Conservation (phyloP, 78 protist species). For the Dictyostelium intermedium region DNA sequence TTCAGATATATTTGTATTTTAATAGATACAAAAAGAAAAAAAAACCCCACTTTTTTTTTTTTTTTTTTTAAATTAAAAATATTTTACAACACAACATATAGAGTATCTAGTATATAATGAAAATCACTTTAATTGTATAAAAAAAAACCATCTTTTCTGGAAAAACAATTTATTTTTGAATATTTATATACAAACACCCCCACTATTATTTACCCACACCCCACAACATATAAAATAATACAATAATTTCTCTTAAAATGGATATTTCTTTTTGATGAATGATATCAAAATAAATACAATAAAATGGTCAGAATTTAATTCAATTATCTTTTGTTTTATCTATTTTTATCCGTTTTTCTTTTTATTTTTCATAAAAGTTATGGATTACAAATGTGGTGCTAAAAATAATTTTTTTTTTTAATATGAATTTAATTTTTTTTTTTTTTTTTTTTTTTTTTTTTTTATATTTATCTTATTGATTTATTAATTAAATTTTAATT, state of each 20-base stretch:
- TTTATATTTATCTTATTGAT: too few relatives aligned
- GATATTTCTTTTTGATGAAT: not conserved
- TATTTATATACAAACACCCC: not conserved
- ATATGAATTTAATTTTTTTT: too few relatives aligned
- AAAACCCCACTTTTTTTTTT: not conserved
- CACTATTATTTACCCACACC: not conserved
- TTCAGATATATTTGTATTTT: not conserved
- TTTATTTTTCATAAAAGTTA: too few relatives aligned
- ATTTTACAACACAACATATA: too few relatives aligned
- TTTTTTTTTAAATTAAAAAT: too few relatives aligned
- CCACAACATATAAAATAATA: not conserved
- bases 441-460: too few relatives aligned
- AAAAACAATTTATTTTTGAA: not conserved
- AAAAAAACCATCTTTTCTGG: not conserved
- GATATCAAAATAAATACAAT: not conserved
- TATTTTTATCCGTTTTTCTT: too few relatives aligned
- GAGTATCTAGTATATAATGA: not conserved
- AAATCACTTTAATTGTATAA: not conserved
- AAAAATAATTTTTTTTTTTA: too few relatives aligned
- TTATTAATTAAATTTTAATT: too few relatives aligned
- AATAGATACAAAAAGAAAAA: not conserved
- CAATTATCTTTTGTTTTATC: too few relatives aligned
- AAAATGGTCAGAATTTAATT: not conserved
- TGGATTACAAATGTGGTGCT: too few relatives aligned
- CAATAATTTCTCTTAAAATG: not conserved